Conservation (phyloP, 75 land plant genomes). For the Pinus tabuliformis region DNA sequence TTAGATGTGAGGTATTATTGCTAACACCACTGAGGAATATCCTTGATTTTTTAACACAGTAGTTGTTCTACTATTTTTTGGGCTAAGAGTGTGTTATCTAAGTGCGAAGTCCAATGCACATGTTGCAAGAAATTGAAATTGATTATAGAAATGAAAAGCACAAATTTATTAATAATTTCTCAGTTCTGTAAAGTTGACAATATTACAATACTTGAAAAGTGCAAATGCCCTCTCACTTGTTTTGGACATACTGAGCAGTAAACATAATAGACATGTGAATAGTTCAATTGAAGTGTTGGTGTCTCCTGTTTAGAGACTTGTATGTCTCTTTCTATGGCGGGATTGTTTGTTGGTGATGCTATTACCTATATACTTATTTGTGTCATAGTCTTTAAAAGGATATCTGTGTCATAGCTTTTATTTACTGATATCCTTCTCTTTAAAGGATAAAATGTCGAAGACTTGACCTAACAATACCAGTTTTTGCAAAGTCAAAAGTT, state of each 20-base stretch:
- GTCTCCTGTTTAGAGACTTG: not conserved
- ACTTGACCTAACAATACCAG: not conserved
- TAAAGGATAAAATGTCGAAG: not conserved
- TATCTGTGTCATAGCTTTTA: not conserved
- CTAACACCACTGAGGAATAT: not conserved
- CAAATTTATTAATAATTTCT: not conserved
- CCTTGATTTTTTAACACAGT: not conserved
- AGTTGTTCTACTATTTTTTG: not conserved
- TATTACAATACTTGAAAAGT: not conserved
- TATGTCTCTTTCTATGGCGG: not conserved
- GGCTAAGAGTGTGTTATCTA: not conserved
- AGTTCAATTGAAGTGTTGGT: not conserved
- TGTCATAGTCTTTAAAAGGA: not conserved
- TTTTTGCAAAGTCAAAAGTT: not conserved
- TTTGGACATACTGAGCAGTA: not conserved
- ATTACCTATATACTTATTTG: not conserved
- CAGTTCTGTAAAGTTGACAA: not conserved
- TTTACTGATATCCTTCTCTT: not conserved
- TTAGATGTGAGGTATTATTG: not conserved
- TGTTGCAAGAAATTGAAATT: not conserved
- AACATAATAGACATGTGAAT: not conserved
- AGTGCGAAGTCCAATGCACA: too few relatives aligned
- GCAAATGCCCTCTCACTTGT: not conserved
- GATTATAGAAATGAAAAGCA: not conserved
- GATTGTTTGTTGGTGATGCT: not conserved